phyloP scores from a whole-genome alignment of 129 eudicot genomes.

The Pseudognaphalium luteoalbum region DNA sequence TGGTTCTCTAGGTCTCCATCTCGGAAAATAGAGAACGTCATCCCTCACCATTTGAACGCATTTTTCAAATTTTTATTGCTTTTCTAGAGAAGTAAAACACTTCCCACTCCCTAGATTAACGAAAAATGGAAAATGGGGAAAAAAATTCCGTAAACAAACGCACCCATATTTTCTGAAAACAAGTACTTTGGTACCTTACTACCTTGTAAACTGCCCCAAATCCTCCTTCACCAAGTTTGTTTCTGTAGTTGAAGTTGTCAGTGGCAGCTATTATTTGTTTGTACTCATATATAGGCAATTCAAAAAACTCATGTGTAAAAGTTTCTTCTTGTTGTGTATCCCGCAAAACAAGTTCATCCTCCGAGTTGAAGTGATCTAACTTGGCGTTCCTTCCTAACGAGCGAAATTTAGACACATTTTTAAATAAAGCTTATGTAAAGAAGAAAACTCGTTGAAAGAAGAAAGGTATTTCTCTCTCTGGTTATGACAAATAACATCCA shows the following conservation, averaged over 20 bases:
- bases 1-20: too few species aligned
- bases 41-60: too few species aligned
- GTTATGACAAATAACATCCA: neutral
- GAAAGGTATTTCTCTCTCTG: neutral
- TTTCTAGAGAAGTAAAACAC: too few species aligned
- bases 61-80: too few species aligned
- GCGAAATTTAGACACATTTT: neutral
- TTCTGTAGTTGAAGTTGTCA: constrained; percentile 20
- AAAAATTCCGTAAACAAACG: too few species aligned
- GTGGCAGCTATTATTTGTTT: constrained; percentile 29
- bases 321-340: neutral
- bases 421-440: neutral
- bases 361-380: neutral
- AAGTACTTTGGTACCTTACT: constrained; percentile 26
- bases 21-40: too few species aligned
- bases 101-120: too few species aligned
- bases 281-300: constrained; percentile 18
- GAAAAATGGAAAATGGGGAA: too few species aligned
- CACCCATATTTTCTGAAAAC: neutral
- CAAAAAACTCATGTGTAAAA: neutral
- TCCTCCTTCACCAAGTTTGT: constrained; percentile 49
- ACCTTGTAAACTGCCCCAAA: too few species aligned
- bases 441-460: neutral
- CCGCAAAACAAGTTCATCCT: neutral
- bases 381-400: neutral